Conservation (phyloP, 2,329 filamentous ascomycete species). For the Fusarium equiseti region DNA sequence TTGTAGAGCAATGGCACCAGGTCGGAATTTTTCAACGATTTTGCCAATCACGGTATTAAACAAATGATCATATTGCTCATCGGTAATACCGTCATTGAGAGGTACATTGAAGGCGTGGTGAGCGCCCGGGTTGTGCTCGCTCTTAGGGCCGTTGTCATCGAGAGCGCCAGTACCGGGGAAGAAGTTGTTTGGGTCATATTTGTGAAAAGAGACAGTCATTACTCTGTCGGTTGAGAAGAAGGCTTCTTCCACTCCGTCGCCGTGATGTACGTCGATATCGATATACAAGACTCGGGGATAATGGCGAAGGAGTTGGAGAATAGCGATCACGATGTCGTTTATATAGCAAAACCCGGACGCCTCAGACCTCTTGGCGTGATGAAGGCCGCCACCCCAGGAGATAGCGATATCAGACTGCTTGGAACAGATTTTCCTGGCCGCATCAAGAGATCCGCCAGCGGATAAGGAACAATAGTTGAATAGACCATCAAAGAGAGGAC, state of each 20-base stretch:
- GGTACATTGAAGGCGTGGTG: constrained; percentile 93
- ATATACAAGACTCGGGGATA: constrained; percentile 92
- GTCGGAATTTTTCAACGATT: constrained; percentile 86
- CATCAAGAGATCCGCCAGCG: constrained; percentile 89
- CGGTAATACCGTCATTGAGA: constrained; percentile 89
- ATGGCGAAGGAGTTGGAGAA: constrained; percentile 85
- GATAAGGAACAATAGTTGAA: constrained; percentile 97
- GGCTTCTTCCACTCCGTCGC: constrained; percentile 90
- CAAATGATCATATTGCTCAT: constrained; percentile 86
- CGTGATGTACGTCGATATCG: constrained; percentile 93
- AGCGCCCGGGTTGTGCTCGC: constrained; percentile 86
- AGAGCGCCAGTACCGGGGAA: constrained; percentile 93
- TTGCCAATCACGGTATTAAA: constrained; percentile 85
- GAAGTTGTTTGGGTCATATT: constrained; percentile 86
- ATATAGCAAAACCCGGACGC: constrained; percentile 98
- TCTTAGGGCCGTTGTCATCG: constrained; percentile 84
- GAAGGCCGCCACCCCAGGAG: constrained; percentile 96
- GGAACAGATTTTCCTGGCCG: constrained; percentile 87
- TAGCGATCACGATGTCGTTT: constrained; percentile 96
- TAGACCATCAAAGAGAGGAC: constrained; percentile 94
- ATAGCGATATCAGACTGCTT: constrained; percentile 94
- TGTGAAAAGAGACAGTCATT: constrained; percentile 95
- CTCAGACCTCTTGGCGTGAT: constrained; percentile 95
- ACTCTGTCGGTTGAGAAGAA: constrained; percentile 91
- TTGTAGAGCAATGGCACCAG: constrained; percentile 91